Conservation (phyloP, 139 green algal genomes). For the Chlorella ohadii region DNA sequence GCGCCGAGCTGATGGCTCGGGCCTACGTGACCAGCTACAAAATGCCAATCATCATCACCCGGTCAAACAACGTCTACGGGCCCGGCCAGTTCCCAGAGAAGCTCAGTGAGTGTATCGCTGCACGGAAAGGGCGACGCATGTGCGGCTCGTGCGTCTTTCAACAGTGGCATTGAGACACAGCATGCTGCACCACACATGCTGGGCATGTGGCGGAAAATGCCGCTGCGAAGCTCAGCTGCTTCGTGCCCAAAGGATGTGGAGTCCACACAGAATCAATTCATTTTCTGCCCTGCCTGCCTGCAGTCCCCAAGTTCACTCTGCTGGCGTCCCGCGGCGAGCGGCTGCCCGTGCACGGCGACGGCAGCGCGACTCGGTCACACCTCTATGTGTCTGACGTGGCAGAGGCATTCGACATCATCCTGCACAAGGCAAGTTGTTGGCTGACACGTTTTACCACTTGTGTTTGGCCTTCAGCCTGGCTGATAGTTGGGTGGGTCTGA, state of each 20-base stretch:
- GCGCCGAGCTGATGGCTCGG: constrained; percentile 97
- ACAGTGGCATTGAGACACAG: too few relatives aligned
- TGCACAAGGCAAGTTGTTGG: constrained; percentile 79
- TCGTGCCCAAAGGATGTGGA: too few relatives aligned
- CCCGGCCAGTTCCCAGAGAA: constrained; percentile 97
- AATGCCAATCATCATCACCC: constrained; percentile 94
- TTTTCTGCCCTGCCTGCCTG: too few relatives aligned
- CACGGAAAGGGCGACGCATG: too few relatives aligned
- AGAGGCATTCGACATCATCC: constrained; percentile 88
- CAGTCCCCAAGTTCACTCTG: constrained; percentile 72
- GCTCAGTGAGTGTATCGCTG: constrained; percentile 47
- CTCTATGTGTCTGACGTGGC: constrained; percentile 97
- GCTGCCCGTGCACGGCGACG: constrained; percentile 80
- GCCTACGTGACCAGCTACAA: constrained; percentile 89
- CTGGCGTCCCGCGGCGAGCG: constrained; percentile 67
- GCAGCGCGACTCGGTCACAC: constrained; percentile 66
- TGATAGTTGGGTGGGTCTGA: too few relatives aligned
- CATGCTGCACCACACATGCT: too few relatives aligned
- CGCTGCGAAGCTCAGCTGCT: too few relatives aligned
- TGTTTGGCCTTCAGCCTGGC: not conserved
- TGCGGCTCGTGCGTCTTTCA: too few relatives aligned
- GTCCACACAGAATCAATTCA: too few relatives aligned
- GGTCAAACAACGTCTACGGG: constrained; percentile 99
- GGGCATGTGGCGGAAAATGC: too few relatives aligned
- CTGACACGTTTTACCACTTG: too few relatives aligned